phyloP scores from a whole-genome alignment of 768 basidiomycete genomes.

The Tricholoma furcatifolium region DNA sequence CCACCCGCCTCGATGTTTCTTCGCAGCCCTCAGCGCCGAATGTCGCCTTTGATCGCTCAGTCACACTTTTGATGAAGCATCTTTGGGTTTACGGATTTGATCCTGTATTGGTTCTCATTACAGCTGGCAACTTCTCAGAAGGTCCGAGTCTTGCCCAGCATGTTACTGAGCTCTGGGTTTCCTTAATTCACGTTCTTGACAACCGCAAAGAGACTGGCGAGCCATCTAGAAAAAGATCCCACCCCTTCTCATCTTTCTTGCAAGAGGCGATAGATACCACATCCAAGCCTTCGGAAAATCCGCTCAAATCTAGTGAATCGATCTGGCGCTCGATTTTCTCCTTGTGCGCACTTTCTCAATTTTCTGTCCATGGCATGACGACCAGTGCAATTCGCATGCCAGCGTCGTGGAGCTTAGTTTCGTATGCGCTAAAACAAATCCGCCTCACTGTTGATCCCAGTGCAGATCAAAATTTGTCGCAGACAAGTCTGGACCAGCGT shows the following conservation, averaged over 20 bases:
- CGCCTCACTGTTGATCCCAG: conserved; percentile 48
- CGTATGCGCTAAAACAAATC: conserved; percentile 56
- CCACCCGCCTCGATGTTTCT: conserved; percentile 34
- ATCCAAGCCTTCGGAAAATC: conserved; percentile 23
- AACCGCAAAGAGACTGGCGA: conserved; percentile 17
- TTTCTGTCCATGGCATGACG: conserved; percentile 52
- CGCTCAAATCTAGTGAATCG: conserved; percentile 55
- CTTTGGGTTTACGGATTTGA: conserved; percentile 58
- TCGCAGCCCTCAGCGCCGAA: conserved; percentile 12
- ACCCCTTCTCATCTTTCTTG: conserved; percentile 48
- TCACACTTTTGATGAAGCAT: conserved; percentile 41
- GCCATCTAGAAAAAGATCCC: conserved; percentile 15
- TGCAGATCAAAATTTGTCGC: conserved; percentile 37
- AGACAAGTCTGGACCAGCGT: conserved; percentile 44
- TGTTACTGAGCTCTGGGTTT: conserved; percentile 72
- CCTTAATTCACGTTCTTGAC: conserved; percentile 58
- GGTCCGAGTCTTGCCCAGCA: conserved; percentile 37
- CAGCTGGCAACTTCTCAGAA: conserved; percentile 32
- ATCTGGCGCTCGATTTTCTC: conserved; percentile 73
- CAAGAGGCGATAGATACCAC: conserved; percentile 28
- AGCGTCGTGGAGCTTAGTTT: conserved; percentile 67
- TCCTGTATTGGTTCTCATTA: conserved; percentile 38
- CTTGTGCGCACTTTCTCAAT: conserved; percentile 76
- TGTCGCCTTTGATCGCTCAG: conserved; percentile 24
- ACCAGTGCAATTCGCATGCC: conserved; percentile 36